Conservation (phyloP, 2,329 filamentous ascomycete genomes). For the Neopestalotiopsis rosae region DNA sequence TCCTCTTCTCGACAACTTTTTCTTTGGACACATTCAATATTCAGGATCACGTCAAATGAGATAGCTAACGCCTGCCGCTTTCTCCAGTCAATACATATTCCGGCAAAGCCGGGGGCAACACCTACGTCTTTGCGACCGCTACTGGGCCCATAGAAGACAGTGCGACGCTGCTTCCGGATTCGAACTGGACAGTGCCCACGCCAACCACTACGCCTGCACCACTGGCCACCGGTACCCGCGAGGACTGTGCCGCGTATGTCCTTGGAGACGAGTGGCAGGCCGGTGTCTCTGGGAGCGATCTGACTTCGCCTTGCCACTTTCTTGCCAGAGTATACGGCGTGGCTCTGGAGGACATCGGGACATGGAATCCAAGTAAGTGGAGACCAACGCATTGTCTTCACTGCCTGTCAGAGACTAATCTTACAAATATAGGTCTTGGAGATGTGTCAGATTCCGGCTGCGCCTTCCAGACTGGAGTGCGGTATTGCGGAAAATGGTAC, state of each 20-base stretch:
- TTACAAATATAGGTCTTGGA: conserved; percentile 22
- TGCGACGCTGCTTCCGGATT: conserved; percentile 21
- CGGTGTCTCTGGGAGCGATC: background rate
- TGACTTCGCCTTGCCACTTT: background rate
- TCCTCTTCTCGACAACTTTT: background rate
- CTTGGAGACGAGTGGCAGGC: background rate
- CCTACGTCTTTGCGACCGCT: conserved; percentile 8
- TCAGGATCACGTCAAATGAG: too few relatives aligned
- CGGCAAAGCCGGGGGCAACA: conserved; percentile 15
- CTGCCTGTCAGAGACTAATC: conserved; percentile 18
- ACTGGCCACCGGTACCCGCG: background rate
- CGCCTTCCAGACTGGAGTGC: conserved; percentile 15
- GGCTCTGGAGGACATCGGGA: conserved; percentile 11
- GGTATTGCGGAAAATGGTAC: conserved; percentile 20
- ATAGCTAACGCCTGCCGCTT: too few relatives aligned
- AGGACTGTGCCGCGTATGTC: background rate
- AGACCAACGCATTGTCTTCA: conserved; percentile 19
- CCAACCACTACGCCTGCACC: background rate
- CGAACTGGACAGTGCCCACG: conserved; percentile 21
- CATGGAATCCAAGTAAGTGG: conserved; percentile 23
- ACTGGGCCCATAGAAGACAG: conserved; percentile 19
- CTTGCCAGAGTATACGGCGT: background rate
- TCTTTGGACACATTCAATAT: conserved; percentile 18
- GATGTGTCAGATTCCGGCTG: conserved; percentile 22
- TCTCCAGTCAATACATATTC: conserved; percentile 1